Evolutionary conservation across 2,329 filamentous ascomycete genomes (phyloP).

Genomic region (Pseudogymnoascus sp.): DNA sequence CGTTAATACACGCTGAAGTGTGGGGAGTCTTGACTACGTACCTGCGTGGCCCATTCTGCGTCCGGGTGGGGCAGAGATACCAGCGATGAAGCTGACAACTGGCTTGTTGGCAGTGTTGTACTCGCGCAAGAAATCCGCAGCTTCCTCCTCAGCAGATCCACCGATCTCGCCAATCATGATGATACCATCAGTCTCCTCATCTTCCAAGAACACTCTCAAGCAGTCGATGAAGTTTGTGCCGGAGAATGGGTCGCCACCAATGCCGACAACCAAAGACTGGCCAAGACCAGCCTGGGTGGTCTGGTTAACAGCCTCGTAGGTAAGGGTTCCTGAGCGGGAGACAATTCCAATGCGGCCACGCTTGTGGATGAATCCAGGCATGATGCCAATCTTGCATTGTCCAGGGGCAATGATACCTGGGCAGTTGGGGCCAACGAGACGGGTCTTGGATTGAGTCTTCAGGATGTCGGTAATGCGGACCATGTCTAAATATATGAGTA

Average conservation of each 20-base stretch:
- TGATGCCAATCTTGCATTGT: conserved; percentile 99
- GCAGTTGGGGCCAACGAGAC: conserved; percentile 95
- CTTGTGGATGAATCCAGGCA: conserved; percentile 99
- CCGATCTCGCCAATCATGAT: conserved; percentile 99
- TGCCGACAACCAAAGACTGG: conserved; percentile 96
- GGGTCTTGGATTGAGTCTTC: conserved; percentile 95
- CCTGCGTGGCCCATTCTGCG: conserved; percentile 98
- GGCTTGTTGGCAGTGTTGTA: conserved; percentile 93
- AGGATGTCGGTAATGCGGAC: conserved; percentile 97
- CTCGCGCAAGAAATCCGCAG: conserved; percentile 87
- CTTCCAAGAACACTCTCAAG: conserved; percentile 91
- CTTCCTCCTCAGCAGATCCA: conserved; percentile 94
- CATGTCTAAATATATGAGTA: conserved; percentile 62
- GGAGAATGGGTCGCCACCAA: conserved; percentile 96
- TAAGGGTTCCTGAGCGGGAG: conserved; percentile 94
- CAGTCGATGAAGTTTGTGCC: conserved; percentile 99
- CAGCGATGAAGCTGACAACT: conserved; percentile 95
- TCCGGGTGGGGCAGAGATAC: conserved; percentile 93
- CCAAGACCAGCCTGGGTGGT: conserved; percentile 94
- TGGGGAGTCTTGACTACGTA: conserved; percentile 26
- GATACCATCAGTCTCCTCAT: conserved; percentile 95
- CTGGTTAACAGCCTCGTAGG: conserved; percentile 99
- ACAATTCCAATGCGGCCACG: conserved; percentile 97
- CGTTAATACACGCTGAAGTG: conserved; percentile 16
- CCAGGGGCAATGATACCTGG: conserved; percentile 91